Evolutionary conservation across 305 asterid species (phyloP), one percentile per base, ranked within the genome.

Genomic region (Fraxinus velutina): DNA sequence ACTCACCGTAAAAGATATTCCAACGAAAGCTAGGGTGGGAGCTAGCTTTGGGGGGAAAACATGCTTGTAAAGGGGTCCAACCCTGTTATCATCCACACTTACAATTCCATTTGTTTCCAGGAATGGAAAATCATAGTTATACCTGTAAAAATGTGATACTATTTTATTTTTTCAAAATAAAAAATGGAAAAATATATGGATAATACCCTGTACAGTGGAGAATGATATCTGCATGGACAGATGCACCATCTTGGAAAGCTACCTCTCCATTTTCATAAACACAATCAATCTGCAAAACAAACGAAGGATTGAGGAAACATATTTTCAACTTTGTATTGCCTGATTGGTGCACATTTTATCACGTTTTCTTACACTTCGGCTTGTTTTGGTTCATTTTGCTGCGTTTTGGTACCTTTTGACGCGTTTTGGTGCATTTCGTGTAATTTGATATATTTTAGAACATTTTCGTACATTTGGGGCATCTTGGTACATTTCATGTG

Each of bases 151-250:
- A 36, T 57, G 29, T 19, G 8, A 62, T 19, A 17, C 22, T 19
- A 57, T 6, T 21, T 19, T 57, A 57, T 17, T 17, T n/a, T 57
- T 5, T 17, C 0, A 55, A 4, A 57, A 17, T 3, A n/a, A 57
- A 19, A 57, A 57, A 17, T 6, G 12, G 13, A 21, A 57, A 55
- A 6, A 21, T 4, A 57, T 17, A 2, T 12, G 32, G 50, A 75
- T 3, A 9, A 36, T 85, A 93, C 97, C 97, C 95, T 1, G 94
- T 88, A 13, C 92, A 91, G 10, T 90, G 87, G 78, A 92, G 88
- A 80, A 92, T 90, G 34, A 70, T 73, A 82, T 90, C 94, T 50
- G 94, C 92, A 81, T 60, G 79, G 82, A 90, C 21, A 36, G 84
- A 81, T 3, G 76, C 83, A n/a, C 92, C 94, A 81, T 90, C 94